Evolutionary conservation across 495 filamentous ascomycete species (phyloP), one percentile per base, ranked within the genome.

Genomic region (Penicillium canescens): DNA sequence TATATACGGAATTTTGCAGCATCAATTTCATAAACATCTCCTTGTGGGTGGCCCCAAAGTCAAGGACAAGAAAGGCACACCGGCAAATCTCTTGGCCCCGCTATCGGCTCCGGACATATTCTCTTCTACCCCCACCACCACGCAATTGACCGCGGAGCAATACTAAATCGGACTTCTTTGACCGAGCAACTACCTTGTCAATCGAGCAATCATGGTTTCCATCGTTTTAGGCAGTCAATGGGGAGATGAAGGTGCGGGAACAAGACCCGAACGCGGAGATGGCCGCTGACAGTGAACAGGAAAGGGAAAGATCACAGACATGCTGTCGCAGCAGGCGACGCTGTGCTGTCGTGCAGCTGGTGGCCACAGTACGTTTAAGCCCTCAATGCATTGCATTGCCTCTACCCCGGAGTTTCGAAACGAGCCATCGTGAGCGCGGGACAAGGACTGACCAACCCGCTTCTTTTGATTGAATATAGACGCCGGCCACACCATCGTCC

Each of bases 291-390:
- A 12, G 38, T 16, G 37, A 26, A 60, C 46, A 77, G 74, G 83
- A 49, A 87, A 90, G 75, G 87, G 87, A 53, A 90, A 89, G 65
- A 79, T 89, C 28, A 82, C 84, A 53, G 86, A 89, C 65, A 80
- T 86, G 59, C 78, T 88, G 56, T 81, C 79, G 63, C 77, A 80
- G 55, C 62, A 77, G 36, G 75, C 74, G 45, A 76, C 82, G 41
- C 71, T 88, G 50, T 84, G 78, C 69, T 78, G 75, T 51, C 79
- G 85, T 68, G 82, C 82, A 42, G 82, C 86, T 55, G 86, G 86
- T 51, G 86, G 84, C 60, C 86, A 93, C 71, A 92, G 74, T 75
- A 69, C 54, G 72, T 72, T 40, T 16, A 33, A 33, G n/a, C 28
- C 21, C 28, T 10, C 28, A 8, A 31, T 31, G 12, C 38, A 12